These are phyloP conservation scores for Forsythia suspensa DNA, from an alignment of 257 asterid genomes.

Conservation along the genomic window DNA sequence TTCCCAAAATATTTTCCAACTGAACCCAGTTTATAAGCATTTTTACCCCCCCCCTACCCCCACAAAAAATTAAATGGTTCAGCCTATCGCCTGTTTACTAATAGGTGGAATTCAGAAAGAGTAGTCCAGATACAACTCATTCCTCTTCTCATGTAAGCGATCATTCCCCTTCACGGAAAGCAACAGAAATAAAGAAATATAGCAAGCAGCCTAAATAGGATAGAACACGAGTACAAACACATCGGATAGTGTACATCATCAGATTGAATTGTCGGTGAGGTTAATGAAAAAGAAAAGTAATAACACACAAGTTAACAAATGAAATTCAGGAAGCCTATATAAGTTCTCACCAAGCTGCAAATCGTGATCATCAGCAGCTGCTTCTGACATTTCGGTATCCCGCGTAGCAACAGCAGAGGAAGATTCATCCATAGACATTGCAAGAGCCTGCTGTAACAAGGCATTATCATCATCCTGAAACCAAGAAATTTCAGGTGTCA, in stretches of 20 bases:
- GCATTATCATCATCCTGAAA: slow-evolving; percentile 97
- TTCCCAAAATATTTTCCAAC: background rate
- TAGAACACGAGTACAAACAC: background rate
- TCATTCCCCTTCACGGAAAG: background rate
- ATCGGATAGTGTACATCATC: background rate
- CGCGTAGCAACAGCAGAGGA: slow-evolving; percentile 62
- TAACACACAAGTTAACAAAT: background rate
- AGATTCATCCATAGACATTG: slow-evolving; percentile 96
- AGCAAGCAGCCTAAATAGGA: background rate
- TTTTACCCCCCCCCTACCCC: background rate
- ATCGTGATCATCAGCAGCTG: slow-evolving; percentile 92
- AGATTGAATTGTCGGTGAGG: slow-evolving; percentile 9
- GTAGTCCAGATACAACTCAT: background rate
- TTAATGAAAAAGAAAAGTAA: background rate
- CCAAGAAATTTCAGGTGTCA: slow-evolving; percentile 20
- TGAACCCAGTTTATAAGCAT: background rate
- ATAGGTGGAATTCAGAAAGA: background rate
- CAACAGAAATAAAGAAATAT: slow-evolving; percentile 7
- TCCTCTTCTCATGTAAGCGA: slow-evolving; percentile 9
- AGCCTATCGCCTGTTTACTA: background rate
- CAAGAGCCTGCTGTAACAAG: slow-evolving; percentile 93
- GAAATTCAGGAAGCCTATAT: slow-evolving; percentile 14
- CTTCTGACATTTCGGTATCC: slow-evolving; percentile 95
- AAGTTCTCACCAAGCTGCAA: slow-evolving; percentile 73
- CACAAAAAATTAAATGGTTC: background rate